These are phyloP conservation scores for Thermothelomyces thermophilus DNA, from an alignment of 2,329 filamentous ascomycete species.

Conservation along the genomic window DNA sequence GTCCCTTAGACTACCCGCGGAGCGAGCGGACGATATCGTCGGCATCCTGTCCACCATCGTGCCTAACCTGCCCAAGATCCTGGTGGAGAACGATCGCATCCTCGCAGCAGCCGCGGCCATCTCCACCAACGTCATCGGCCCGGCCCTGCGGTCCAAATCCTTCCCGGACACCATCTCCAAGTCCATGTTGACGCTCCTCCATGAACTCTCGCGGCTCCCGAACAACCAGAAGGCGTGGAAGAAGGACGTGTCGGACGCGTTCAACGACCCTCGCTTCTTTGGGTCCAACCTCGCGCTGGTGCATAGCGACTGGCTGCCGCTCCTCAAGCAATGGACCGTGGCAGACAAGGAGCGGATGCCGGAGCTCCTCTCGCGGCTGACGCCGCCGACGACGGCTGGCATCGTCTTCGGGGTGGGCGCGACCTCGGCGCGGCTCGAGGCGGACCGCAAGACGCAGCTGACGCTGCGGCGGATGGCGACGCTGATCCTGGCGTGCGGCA, in stretches of 20 bases:
- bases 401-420: constrained; percentile 99
- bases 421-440: constrained; percentile 86
- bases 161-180: constrained; percentile 81
- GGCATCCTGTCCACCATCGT: constrained; percentile 72
- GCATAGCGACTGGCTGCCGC: constrained; percentile 68
- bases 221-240: constrained; percentile 86
- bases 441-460: constrained; percentile 85
- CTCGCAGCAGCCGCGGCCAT: constrained; percentile 71
- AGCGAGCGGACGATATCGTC: constrained; percentile 67
- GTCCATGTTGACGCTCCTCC: constrained; percentile 64
- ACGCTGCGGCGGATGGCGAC: constrained; percentile 78
- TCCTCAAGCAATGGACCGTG: constrained; percentile 77
- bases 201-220: constrained; percentile 68
- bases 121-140: constrained; percentile 74
- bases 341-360: constrained; percentile 82
- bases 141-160: constrained; percentile 71
- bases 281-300: constrained; percentile 59
- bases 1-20: constrained; percentile 31
- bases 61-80: constrained; percentile 71
- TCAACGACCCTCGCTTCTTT: constrained; percentile 86
- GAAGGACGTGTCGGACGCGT: constrained; percentile 85
- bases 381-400: constrained; percentile 81
- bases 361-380: constrained; percentile 72
- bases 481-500: constrained; percentile 67
- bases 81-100: constrained; percentile 81